These are phyloP conservation scores for Solanum appendiculatum DNA, from an alignment of 257 asterid genomes.

Conservation along the genomic window DNA sequence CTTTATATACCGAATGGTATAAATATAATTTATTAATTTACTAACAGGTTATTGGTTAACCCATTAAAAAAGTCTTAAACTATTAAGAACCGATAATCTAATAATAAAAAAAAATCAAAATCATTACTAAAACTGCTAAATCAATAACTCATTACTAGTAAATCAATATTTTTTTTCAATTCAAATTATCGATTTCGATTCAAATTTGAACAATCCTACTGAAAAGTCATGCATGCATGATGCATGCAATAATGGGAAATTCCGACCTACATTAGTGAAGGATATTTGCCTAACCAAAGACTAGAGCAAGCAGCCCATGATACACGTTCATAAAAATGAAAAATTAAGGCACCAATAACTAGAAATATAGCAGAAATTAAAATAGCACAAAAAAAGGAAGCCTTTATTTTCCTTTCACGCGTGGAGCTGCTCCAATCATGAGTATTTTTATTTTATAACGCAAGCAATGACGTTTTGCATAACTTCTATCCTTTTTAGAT, in stretches of 20 bases:
- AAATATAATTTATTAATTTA: no score
- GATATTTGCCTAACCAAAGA: not conserved
- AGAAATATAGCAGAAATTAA: not conserved
- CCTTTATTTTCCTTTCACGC: not conserved
- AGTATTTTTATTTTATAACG: not conserved
- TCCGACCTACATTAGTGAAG: not conserved
- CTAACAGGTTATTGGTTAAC: no score
- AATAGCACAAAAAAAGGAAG: not conserved
- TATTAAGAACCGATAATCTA: no score
- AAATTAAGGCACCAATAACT: not conserved
- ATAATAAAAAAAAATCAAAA: no score
- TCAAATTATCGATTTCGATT: no score
- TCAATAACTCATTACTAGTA: no score
- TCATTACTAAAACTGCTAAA: no score
- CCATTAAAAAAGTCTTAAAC: no score
- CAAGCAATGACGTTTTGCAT: not conserved
- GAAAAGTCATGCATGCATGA: not conserved
- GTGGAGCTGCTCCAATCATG: not conserved
- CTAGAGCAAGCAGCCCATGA: not conserved
- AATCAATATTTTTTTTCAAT: no score
- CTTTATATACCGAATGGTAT: no score
- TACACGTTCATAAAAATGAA: not conserved
- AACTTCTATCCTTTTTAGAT: not conserved
- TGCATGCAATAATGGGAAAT: not conserved
- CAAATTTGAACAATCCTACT: no score